These are phyloP conservation scores for Carnegiea gigantea DNA, from an alignment of 179 eudicot species.

Conservation along the genomic window DNA sequence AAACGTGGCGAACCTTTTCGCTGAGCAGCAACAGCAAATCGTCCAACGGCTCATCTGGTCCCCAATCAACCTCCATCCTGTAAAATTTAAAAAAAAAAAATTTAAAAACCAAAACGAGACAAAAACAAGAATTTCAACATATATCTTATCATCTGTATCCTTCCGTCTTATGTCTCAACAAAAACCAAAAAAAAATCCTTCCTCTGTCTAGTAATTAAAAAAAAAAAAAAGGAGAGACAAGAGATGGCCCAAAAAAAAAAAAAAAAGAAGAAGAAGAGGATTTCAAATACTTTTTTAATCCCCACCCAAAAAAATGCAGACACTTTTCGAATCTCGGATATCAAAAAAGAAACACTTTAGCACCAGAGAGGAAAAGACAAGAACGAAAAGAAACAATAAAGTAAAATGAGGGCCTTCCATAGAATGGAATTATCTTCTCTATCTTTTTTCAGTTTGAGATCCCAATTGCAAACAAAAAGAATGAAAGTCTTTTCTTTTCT, in stretches of 20 bases:
- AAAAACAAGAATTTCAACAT: not conserved
- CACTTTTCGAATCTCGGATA: no score
- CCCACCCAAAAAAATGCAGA: no score
- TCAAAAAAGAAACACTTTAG: not conserved
- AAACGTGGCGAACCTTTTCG: slow-evolving; percentile 30
- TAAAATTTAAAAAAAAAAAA: not conserved
- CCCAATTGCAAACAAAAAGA: slow-evolving; percentile 17
- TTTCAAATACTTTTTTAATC: not conserved
- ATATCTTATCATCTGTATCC: not conserved
- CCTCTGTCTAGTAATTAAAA: not conserved
- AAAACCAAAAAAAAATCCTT: not conserved
- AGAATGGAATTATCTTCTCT: slow-evolving; percentile 14
- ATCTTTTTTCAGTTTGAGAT: not conserved
- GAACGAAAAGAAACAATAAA: slow-evolving; percentile 13
- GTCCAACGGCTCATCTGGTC: slow-evolving; percentile 33
- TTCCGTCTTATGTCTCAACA: no score
- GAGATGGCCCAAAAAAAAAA: not conserved
- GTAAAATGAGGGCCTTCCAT: not conserved
- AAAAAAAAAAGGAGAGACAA: not conserved
- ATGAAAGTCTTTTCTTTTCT: not conserved
- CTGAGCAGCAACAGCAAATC: slow-evolving; percentile 36
- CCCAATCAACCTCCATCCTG: slow-evolving; percentile 42
- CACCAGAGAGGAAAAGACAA: not conserved
- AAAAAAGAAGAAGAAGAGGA: not conserved
- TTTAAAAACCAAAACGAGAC: not conserved